Conservation (phyloP, 192 early-diverging fungal species). For the Endogone sp. region DNA sequence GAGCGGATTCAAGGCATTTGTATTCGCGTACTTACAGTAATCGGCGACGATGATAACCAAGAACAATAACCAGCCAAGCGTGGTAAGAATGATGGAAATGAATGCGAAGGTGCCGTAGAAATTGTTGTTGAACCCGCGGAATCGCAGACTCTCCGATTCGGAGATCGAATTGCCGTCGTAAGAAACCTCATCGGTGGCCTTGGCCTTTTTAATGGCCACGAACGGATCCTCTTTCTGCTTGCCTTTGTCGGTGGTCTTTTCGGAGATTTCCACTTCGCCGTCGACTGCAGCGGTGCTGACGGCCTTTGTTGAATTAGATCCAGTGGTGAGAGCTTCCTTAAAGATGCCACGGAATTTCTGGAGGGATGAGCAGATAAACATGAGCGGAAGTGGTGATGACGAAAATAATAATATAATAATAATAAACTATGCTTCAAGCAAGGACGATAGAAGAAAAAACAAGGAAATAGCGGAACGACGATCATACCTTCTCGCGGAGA, state of each 20-base stretch:
- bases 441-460: too few species aligned
- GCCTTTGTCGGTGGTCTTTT: conserved; percentile 23
- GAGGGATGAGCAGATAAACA: too few species aligned
- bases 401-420: too few species aligned
- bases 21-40: conserved; percentile 50
- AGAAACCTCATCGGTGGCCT: conserved; percentile 5
- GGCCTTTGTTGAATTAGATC: conserved; percentile 12
- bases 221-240: not conserved
- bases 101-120: conserved; percentile 47
- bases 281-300: conserved; percentile 6
- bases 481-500: conserved; percentile 4
- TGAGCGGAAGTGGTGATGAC: too few species aligned
- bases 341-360: conserved; percentile 14
- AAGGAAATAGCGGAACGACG: too few species aligned
- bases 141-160: conserved; percentile 37
- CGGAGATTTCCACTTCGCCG: conserved; percentile 2
- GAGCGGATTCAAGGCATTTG: not conserved
- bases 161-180: conserved; percentile 4
- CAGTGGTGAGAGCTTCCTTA: conserved; percentile 6
- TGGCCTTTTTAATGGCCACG: not conserved
- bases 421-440: too few species aligned
- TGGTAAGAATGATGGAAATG: conserved; percentile 45
- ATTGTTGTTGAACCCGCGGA: conserved; percentile 63
- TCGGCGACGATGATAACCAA: conserved; percentile 67
- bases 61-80: conserved; percentile 62